These are phyloP conservation scores for Penicillium sp. DNA, from an alignment of 2,329 filamentous ascomycete species.

Conservation along the genomic window DNA sequence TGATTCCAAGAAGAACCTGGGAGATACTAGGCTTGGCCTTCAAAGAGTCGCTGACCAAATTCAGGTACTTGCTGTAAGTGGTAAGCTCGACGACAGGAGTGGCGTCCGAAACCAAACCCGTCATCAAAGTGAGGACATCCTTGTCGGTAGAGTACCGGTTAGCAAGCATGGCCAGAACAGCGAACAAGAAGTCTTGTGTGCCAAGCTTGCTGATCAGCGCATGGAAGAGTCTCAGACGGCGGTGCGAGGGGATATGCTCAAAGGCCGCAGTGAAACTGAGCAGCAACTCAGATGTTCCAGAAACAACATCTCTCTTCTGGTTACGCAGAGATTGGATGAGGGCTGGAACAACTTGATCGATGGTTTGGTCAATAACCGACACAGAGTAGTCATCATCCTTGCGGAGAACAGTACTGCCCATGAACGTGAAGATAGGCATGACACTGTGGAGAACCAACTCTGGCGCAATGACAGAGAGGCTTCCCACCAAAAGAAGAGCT, in stretches of 20 bases:
- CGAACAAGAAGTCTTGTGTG: slow-evolving; percentile 80
- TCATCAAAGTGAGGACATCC: slow-evolving; percentile 68
- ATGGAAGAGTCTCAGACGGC: slow-evolving; percentile 75
- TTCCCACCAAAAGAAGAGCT: slow-evolving; percentile 81
- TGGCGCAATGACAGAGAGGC: slow-evolving; percentile 79
- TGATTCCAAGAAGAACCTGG: slow-evolving; percentile 64
- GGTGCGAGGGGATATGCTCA: slow-evolving; percentile 87
- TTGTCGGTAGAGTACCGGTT: slow-evolving; percentile 80
- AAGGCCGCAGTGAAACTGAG: slow-evolving; percentile 94
- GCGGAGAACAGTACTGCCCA: slow-evolving; percentile 83
- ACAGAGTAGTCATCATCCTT: slow-evolving; percentile 97
- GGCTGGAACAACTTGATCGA: slow-evolving; percentile 89
- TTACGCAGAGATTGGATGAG: slow-evolving; percentile 80
- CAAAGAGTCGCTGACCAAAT: slow-evolving; percentile 70
- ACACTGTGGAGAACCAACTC: slow-evolving; percentile 92
- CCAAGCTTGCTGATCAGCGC: slow-evolving; percentile 83
- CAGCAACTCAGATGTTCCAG: slow-evolving; percentile 82
- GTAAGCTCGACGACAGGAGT: slow-evolving; percentile 68
- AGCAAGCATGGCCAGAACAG: slow-evolving; percentile 82
- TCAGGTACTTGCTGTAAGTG: slow-evolving; percentile 71
- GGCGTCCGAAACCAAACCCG: slow-evolving; percentile 69
- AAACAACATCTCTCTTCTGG: slow-evolving; percentile 70
- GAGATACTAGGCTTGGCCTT: slow-evolving; percentile 71
- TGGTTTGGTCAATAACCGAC: slow-evolving; percentile 89
- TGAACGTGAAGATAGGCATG: slow-evolving; percentile 99